A percentile compares a stretch with the other conserved stretches of the same genome.
These are phyloP conservation scores for Mycena maculata DNA, from an alignment of 768 basidiomycete genomes.

Conservation along the genomic window DNA sequence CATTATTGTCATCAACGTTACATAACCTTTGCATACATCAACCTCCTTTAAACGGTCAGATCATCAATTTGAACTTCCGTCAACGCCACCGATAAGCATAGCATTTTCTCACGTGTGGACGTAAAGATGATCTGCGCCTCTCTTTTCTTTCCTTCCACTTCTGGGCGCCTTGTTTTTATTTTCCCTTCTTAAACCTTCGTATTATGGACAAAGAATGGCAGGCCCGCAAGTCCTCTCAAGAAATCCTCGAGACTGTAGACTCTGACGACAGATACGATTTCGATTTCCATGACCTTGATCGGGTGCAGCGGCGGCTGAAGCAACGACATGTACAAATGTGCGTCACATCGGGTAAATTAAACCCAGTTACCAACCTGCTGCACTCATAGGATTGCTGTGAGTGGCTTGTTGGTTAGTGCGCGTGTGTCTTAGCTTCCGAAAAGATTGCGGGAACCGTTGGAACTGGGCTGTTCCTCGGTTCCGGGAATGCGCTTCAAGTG, in stretches of 20 bases:
- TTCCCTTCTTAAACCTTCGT: slow-evolving; percentile 1
- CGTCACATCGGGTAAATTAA: slow-evolving; percentile 29
- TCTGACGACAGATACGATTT: slow-evolving; percentile 55
- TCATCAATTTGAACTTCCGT: too few relatives aligned
- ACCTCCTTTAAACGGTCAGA: too few relatives aligned
- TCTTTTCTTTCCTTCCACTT: slow-evolving; percentile 22
- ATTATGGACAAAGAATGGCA: slow-evolving; percentile 34
- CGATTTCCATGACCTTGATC: slow-evolving; percentile 73
- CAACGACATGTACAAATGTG: slow-evolving; percentile 87
- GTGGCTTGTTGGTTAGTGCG: slow-evolving; percentile 33
- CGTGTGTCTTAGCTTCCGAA: neutral
- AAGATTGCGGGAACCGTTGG: slow-evolving; percentile 83
- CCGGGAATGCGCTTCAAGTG: slow-evolving; percentile 66
- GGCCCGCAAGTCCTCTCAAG: slow-evolving; percentile 37
- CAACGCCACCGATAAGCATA: neutral
- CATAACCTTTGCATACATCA: too few relatives aligned
- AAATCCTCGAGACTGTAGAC: slow-evolving; percentile 32
- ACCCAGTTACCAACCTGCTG: slow-evolving; percentile 10
- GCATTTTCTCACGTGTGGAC: neutral
- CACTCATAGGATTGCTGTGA: slow-evolving; percentile 68
- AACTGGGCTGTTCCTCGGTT: slow-evolving; percentile 80
- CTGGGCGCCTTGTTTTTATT: slow-evolving; percentile 14
- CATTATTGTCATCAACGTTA: too few relatives aligned
- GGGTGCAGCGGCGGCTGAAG: slow-evolving; percentile 77
- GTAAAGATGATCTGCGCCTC: slow-evolving; percentile 20